Evolutionary conservation across 345 rosid genomes (phyloP).

Genomic region (Gossypium raimondii): DNA sequence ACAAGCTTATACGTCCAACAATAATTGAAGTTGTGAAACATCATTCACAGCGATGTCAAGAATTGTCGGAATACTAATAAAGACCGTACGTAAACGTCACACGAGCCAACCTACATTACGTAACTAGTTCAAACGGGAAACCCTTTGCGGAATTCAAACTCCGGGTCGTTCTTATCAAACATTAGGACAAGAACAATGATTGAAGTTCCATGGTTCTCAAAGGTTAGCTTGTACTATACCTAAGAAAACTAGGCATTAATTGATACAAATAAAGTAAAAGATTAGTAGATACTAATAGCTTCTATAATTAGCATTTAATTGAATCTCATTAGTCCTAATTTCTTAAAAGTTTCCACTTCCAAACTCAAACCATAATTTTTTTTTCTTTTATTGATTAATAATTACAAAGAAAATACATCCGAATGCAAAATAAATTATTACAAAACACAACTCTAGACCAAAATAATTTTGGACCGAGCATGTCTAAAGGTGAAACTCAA

Average conservation of each 20-base stretch:
- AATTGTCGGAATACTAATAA: background rate
- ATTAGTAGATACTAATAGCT: background rate
- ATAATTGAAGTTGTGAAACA: background rate
- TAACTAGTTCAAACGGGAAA: background rate
- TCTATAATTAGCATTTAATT: background rate
- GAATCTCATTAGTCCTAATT: background rate
- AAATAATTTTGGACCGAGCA: background rate
- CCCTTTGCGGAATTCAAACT: background rate
- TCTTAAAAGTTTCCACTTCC: background rate
- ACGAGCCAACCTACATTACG: background rate
- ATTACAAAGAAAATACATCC: background rate
- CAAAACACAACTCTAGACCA: too few species aligned
- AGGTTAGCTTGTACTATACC: background rate
- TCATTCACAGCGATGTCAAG: background rate
- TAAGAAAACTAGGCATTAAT: background rate
- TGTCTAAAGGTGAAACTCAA: too few species aligned
- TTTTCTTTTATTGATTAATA: too few species aligned
- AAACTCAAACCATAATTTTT: background rate
- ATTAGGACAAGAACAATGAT: background rate
- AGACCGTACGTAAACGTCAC: background rate
- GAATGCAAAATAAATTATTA: too few species aligned
- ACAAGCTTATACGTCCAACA: background rate
- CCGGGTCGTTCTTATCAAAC: background rate
- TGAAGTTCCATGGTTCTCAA: background rate
- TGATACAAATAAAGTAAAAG: background rate